phyloP scores from a whole-genome alignment of 352 stramenopile species.

The Phytophthora fragariaefolia region DNA sequence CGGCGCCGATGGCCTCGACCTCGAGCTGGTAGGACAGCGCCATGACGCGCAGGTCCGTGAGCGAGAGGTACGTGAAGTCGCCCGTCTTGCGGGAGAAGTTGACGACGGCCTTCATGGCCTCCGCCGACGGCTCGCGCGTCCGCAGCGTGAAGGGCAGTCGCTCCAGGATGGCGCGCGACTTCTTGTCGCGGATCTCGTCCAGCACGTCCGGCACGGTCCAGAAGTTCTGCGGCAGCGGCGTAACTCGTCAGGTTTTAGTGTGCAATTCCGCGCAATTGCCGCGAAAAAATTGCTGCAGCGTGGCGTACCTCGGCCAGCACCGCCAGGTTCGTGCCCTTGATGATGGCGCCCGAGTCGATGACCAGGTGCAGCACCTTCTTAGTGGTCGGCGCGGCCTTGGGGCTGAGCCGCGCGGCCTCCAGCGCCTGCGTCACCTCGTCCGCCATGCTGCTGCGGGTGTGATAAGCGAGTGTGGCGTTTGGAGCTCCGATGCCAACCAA shows the following conservation, averaged over 20 bases:
- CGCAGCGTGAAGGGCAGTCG: conserved; percentile 78
- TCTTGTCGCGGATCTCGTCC: conserved; percentile 85
- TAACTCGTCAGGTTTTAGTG: conserved; percentile 19
- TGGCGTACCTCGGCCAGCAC: conserved; percentile 68
- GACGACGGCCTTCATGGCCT: conserved; percentile 80
- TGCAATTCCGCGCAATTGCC: conserved; percentile 1
- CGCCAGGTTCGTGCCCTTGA: conserved; percentile 84
- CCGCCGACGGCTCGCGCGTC: conserved; percentile 80
- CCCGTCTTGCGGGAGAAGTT: conserved; percentile 88
- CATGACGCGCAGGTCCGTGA: conserved; percentile 89
- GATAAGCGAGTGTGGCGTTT: conserved; percentile 18
- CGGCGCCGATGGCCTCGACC: conserved; percentile 68
- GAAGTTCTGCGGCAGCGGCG: conserved; percentile 56
- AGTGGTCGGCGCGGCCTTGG: conserved; percentile 18
- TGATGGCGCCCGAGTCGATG: conserved; percentile 88
- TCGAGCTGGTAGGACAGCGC: conserved; percentile 89
- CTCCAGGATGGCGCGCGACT: conserved; percentile 71
- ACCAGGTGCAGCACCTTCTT: conserved; percentile 86
- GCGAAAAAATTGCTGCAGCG: background rate
- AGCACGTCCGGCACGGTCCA: conserved; percentile 90
- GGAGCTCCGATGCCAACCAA: conserved; percentile 53
- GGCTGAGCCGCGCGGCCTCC: conserved; percentile 24
- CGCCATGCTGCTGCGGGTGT: conserved; percentile 22
- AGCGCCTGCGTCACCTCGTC: conserved; percentile 34
- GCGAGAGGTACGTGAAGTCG: conserved; percentile 86